Evolutionary conservation across 106 monocot genomes (phyloP).

Genomic region (Dendrobium catenatum): DNA sequence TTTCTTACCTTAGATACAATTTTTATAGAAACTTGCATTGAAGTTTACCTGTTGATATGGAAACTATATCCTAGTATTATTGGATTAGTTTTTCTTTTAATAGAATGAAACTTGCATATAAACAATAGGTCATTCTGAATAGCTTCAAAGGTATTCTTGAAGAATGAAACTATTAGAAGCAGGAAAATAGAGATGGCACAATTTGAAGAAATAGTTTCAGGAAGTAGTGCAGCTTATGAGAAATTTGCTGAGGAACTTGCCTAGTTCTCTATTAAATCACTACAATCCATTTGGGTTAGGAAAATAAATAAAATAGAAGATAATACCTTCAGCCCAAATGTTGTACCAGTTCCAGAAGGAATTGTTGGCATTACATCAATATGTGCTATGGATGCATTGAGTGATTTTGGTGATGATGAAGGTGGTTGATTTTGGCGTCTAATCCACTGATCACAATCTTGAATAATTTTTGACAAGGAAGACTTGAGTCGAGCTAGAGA

Average conservation of each 20-base stretch:
- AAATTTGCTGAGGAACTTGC: neutral
- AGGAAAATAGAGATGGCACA: neutral
- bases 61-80: neutral
- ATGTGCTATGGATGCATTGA: conserved; percentile 41
- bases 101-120: neutral
- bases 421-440: conserved; percentile 37
- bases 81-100: neutral
- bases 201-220: neutral
- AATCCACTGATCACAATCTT: conserved; percentile 93
- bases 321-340: conserved; percentile 77
- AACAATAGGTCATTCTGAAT: neutral
- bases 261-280: neutral
- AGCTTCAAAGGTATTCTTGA: neutral
- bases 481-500: conserved; percentile 64
- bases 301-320: neutral
- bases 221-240: neutral
- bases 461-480: conserved; percentile 69
- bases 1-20: neutral
- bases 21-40: neutral
- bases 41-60: neutral
- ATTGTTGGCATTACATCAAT: conserved; percentile 77
- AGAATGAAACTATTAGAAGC: neutral
- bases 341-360: conserved; percentile 54
- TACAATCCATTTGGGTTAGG: neutral
- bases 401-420: conserved; percentile 36